Base-by-base conservation (phyloP, 331 rosid species). In the Saraca asoca region DNA sequence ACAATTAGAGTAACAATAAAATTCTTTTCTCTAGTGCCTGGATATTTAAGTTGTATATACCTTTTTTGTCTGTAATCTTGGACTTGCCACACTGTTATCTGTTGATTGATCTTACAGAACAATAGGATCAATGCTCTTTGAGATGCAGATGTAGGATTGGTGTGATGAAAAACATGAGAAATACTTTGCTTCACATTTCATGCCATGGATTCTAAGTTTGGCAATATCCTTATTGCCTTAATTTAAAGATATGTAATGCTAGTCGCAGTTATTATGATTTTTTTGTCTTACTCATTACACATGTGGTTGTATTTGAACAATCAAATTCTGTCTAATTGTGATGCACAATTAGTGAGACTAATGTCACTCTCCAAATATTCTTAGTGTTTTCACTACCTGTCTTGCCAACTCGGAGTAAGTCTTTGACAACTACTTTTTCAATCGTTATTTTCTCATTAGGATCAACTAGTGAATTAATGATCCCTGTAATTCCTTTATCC, bases 391-490 rank as follows among this genome's bases (percentile, higher is more conserved):
- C 83, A 89, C 90, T 29, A 93, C 82, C 70, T 85, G 94, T 72
- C 80, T 81, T 31, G 94, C 98, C 2, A 94, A 84, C 65, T 85
- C 81, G 39, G 89, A 67, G 87, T 85, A 93, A 55, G 90, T 95
- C 82, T 85, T 93, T 29, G 97, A 92, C 70, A 90, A 83, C 68
- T 81, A 81, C 75, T 77, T 93, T n/a, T 43, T 97, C 97, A 0
- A 81, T 74, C 80, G 83, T 85, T 0, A 96, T 86, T 75, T 70
- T 80, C 52, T 86, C 90, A 51, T 81, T 84, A 18, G 95, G 86
- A 51, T 88, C 96, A 65, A 90, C 74, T 50, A 93, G 75, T 5
- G 95, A 78, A 57, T 78, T 72, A 12, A 88, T 29, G 19, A 85
- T 78, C 48, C 89, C 96, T n/a, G 82, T 7, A 33, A 93, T 50